These are phyloP conservation scores for Monotropa hypopitys DNA, from an alignment of 179 eudicot species.

Conservation along the genomic window DNA sequence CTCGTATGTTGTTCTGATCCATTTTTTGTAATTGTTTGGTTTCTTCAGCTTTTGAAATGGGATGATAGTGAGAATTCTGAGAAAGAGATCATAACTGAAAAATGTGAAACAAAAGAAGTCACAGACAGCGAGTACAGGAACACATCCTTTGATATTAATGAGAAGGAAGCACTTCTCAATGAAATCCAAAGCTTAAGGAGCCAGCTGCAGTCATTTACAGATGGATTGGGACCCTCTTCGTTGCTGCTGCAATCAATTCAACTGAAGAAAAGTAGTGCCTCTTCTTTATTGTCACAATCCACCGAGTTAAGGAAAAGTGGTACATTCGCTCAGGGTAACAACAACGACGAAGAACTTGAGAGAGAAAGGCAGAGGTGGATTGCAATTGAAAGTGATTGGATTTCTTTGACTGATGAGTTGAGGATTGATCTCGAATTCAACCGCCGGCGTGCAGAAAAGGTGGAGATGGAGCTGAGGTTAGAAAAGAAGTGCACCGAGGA, in stretches of 20 bases:
- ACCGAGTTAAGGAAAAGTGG: constrained; percentile 52
- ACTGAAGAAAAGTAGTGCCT: constrained; percentile 42
- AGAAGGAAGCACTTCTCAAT: constrained; percentile 67
- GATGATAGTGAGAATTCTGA: constrained; percentile 28
- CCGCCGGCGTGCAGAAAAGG: constrained; percentile 56
- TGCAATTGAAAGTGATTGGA: constrained; percentile 99
- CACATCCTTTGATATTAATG: constrained; percentile 34
- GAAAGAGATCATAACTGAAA: constrained; percentile 40
- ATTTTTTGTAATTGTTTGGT: neutral
- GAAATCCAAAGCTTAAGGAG: constrained; percentile 60
- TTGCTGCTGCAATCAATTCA: constrained; percentile 56
- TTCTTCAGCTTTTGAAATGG: constrained; percentile 33
- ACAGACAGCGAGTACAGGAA: constrained; percentile 13
- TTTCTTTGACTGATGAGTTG: constrained; percentile 73
- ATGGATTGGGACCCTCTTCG: constrained; percentile 49
- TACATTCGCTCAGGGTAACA: constrained; percentile 19
- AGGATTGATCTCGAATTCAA: constrained; percentile 64
- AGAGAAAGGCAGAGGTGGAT: constrained; percentile 82
- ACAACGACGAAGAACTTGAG: constrained; percentile 57
- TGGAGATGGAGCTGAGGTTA: constrained; percentile 50
- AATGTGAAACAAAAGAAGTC: constrained; percentile 34
- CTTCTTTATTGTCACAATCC: constrained; percentile 51
- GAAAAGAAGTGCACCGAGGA: constrained; percentile 74
- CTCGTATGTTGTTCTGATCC: neutral
- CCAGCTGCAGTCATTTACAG: constrained; percentile 40